Percentiles rank a stretch among this genome's conserved stretches.
These are phyloP conservation scores for Lophiostoma macrostomum DNA, from an alignment of 495 filamentous ascomycete genomes.

Conservation along the genomic window DNA sequence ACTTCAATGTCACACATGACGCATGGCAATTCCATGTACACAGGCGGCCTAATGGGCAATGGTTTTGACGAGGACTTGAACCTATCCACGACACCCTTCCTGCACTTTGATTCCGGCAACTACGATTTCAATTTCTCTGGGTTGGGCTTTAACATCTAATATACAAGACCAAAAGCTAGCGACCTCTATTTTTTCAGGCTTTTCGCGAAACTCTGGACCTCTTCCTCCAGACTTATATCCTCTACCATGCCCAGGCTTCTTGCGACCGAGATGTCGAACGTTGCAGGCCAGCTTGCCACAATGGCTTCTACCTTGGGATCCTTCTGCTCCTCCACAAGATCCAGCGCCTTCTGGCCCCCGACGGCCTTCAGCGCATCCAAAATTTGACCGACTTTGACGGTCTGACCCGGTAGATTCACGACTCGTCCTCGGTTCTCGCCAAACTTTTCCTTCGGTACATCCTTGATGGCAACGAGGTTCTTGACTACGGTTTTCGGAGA, in stretches of 20 bases:
- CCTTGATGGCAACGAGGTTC: slow-evolving; percentile 13
- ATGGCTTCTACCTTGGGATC: slow-evolving; percentile 15
- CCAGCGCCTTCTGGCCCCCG: slow-evolving; percentile 8
- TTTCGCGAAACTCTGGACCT: slow-evolving; percentile 8
- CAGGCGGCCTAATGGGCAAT: not conserved
- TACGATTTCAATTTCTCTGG: slow-evolving; percentile 20
- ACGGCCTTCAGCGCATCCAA: slow-evolving; percentile 16
- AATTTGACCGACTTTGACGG: slow-evolving; percentile 13
- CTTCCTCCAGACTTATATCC: slow-evolving; percentile 12
- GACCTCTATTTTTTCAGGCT: slow-evolving; percentile 1
- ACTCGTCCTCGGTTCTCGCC: slow-evolving; percentile 4
- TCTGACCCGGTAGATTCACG: slow-evolving; percentile 20
- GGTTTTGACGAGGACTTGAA: slow-evolving; percentile 14
- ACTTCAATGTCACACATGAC: not conserved
- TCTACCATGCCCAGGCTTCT: slow-evolving; percentile 11
- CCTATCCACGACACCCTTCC: slow-evolving; percentile 7
- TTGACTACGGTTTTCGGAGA: slow-evolving; percentile 16
- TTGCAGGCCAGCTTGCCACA: slow-evolving; percentile 17
- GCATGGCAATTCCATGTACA: slow-evolving; percentile 6
- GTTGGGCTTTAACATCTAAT: slow-evolving; percentile 4
- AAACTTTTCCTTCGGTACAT: slow-evolving; percentile 23
- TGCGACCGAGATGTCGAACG: slow-evolving; percentile 11
- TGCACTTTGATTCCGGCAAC: slow-evolving; percentile 24
- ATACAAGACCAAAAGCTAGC: not conserved
- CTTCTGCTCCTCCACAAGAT: slow-evolving; percentile 6